Evolutionary conservation across 2,329 filamentous ascomycete genomes (phyloP).

Genomic region (Ilyonectria destructans): DNA sequence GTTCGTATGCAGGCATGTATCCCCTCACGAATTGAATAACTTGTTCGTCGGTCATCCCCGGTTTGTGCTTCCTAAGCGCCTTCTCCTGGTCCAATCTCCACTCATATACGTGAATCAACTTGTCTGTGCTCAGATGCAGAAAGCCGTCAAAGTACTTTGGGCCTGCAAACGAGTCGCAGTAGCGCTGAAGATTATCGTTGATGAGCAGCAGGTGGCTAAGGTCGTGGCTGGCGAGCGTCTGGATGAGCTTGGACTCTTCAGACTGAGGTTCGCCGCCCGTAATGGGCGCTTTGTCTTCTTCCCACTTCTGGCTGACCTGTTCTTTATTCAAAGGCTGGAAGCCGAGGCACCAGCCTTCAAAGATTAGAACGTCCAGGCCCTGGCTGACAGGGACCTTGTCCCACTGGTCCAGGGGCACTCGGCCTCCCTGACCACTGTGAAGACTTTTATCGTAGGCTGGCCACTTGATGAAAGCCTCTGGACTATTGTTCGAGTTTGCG

Average conservation of each 20-base stretch:
- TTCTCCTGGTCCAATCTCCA: slow-evolving; percentile 44
- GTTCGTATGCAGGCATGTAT: slow-evolving; percentile 48
- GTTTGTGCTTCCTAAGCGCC: slow-evolving; percentile 39
- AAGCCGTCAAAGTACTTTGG: slow-evolving; percentile 42
- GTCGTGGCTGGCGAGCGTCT: slow-evolving; percentile 40
- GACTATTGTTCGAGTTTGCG: background rate
- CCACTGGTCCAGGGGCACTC: slow-evolving; percentile 38
- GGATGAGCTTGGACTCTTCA: slow-evolving; percentile 20
- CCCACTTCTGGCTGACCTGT: slow-evolving; percentile 39
- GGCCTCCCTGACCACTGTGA: slow-evolving; percentile 41
- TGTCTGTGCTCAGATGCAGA: slow-evolving; percentile 46
- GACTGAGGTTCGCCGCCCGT: slow-evolving; percentile 4
- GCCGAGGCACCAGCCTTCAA: slow-evolving; percentile 48
- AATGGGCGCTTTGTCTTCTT: slow-evolving; percentile 24
- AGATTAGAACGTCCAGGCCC: slow-evolving; percentile 44
- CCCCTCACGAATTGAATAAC: slow-evolving; percentile 45
- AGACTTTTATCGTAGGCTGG: slow-evolving; percentile 47
- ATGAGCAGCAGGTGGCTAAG: slow-evolving; percentile 40
- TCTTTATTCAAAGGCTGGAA: slow-evolving; percentile 38
- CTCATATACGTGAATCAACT: slow-evolving; percentile 42
- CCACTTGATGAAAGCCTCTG: slow-evolving; percentile 32
- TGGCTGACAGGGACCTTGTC: slow-evolving; percentile 31
- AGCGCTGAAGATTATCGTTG: slow-evolving; percentile 44
- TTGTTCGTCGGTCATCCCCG: slow-evolving; percentile 46
- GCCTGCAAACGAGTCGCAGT: slow-evolving; percentile 38